Base-by-base conservation (phyloP, 805 yeast species). In the Candida insectalens region DNA sequence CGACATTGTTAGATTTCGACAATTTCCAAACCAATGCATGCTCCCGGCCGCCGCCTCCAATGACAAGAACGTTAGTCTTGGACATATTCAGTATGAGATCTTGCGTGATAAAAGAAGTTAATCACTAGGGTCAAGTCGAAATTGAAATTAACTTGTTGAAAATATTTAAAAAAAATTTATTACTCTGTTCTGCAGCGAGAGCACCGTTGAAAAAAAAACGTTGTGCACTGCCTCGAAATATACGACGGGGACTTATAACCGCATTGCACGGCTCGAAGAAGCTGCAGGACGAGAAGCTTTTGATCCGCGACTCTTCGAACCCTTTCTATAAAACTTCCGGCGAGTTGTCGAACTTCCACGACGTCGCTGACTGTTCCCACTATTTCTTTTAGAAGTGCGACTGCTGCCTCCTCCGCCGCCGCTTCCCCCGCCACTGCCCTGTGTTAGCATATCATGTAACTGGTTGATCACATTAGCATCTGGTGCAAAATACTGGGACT, bases 11-110 rank as follows among this genome's bases (percentile, higher is more conserved):
- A 23, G 96, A 84, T 59, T 87, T 89, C 20, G 81, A 63, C 43
- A 92, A 69, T 53, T 81, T 83, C 96, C 96, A 88, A 12, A 84
- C 83, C 40, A 92, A 69, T 35, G 97, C 97, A 57, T 92, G 96
- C 62, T 92, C 99, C 67, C 99, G 87, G 46, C 98, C 99, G 56
- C 99, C 99, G 62, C 83, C 85, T 51, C 99, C 99, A 46, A 92
- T 71, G 44, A 92, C 78, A 41, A 92, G 75, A 45, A 92, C 60
- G 56, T 82, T 84, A 29, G 48, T 7, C 26, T 13, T 15, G 19
- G 19, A 13, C 43, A 34, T 49, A 50, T 13, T 43, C 43, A 21
- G 10, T 8, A 21, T 8, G 10, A 10, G 23, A 21, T 7, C 7
- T 21, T 8, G 23, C n/a, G n/a, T n/a, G n/a, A n/a, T n/a, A n/a